Conservation (phyloP, 73 alveolate species). For the Urostyla sp. region DNA sequence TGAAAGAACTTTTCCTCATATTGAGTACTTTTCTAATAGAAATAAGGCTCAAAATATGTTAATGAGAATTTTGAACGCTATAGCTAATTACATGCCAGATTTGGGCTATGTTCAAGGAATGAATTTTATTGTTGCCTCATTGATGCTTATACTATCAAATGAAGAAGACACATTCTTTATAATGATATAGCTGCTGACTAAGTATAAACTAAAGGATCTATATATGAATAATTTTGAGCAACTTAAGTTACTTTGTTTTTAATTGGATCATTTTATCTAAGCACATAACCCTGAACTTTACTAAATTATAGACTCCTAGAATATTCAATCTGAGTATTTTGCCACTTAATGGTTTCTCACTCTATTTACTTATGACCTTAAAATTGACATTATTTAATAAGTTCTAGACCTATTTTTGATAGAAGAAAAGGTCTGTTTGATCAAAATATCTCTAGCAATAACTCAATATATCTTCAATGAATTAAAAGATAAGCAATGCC, state of each 20-base stretch:
- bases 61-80: constrained; percentile 31
- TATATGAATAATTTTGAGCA: constrained; percentile 10
- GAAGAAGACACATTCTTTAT: constrained; percentile 53
- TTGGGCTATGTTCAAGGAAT: constrained; percentile 48
- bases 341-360: constrained; percentile 56
- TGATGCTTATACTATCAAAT: constrained; percentile 3
- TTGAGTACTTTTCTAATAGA: background rate
- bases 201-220: constrained; percentile 37
- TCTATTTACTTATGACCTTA: constrained; percentile 42
- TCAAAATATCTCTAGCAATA: constrained; percentile 55
- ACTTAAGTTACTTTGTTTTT: constrained; percentile 24
- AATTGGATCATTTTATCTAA: constrained; percentile 9
- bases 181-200: constrained; percentile 17
- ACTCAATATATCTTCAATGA: constrained; percentile 1
- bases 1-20: constrained; percentile 48
- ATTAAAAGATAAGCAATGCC: background rate
- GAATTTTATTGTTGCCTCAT: constrained; percentile 32
- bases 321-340: constrained; percentile 41
- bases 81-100: constrained; percentile 47
- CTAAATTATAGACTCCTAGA: background rate
- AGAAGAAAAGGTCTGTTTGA: constrained; percentile 43
- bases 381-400: constrained; percentile 29
- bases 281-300: constrained; percentile 25
- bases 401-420: constrained; percentile 46
- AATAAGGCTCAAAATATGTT: constrained; percentile 23